These are phyloP conservation scores for Lasiosphaeriaceae sp. DNA, from an alignment of 495 filamentous ascomycete species.

Conservation along the genomic window DNA sequence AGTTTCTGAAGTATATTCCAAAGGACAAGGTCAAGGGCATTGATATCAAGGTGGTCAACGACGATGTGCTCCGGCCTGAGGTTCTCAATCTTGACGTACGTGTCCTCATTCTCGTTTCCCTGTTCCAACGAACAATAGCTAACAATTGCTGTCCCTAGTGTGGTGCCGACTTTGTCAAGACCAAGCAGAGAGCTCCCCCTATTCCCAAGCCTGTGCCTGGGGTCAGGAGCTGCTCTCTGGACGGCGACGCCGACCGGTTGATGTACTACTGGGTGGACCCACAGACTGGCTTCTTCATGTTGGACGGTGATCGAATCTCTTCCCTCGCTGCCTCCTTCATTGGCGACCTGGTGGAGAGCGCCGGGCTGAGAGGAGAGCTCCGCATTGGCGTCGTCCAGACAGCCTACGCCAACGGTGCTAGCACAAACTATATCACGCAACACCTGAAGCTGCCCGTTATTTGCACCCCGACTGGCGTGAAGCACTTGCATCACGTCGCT, in stretches of 20 bases:
- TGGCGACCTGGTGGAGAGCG: conserved; percentile 74
- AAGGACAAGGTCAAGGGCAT: conserved; percentile 55
- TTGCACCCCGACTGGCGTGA: conserved; percentile 93
- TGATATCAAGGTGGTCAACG: conserved; percentile 84
- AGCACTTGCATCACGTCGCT: conserved; percentile 94
- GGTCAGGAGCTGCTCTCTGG: conserved; percentile 86
- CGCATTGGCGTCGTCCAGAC: conserved; percentile 94
- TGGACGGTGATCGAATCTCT: conserved; percentile 96
- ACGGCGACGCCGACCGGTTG: conserved; percentile 92
- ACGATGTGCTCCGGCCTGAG: conserved; percentile 84
- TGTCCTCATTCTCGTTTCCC: conserved; percentile 1
- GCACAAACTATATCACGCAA: conserved; percentile 84
- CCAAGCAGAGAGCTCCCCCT: conserved; percentile 85
- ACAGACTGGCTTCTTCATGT: conserved; percentile 76
- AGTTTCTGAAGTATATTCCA: conserved; percentile 81
- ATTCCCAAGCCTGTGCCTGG: conserved; percentile 68
- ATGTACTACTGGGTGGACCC: conserved; percentile 92
- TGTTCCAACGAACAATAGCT: background rate
- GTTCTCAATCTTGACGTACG: conserved; percentile 81
- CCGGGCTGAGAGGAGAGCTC: conserved; percentile 73
- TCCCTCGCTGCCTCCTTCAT: conserved; percentile 93
- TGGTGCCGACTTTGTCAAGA: conserved; percentile 96
- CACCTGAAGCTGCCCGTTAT: conserved; percentile 84
- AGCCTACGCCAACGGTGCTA: conserved; percentile 95
- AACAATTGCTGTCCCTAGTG: conserved; percentile 54